Evolutionary conservation across 139 green algal genomes (phyloP).

Genomic region (Coccomyxa sp.): DNA sequence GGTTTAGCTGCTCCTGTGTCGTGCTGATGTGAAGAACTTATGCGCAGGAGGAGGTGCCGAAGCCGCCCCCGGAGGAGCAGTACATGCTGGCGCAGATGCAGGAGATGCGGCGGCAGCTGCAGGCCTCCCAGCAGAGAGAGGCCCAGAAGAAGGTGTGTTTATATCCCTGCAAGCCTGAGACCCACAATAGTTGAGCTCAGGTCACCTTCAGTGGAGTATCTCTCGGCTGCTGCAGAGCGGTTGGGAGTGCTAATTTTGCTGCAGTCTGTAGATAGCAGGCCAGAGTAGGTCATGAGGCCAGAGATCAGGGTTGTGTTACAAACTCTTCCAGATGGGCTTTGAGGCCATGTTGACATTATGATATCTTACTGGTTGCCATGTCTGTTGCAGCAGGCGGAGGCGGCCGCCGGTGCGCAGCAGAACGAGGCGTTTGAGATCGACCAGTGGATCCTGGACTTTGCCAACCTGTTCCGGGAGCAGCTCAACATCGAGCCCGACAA

Average conservation of each 20-base stretch:
- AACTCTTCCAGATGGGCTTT: background rate
- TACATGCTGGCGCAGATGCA: constrained; percentile 29
- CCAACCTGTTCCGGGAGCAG: constrained; percentile 73
- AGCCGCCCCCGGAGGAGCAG: constrained; percentile 15
- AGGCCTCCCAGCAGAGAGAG: background rate
- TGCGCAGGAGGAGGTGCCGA: constrained; percentile 25
- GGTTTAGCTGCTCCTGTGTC: too few species aligned
- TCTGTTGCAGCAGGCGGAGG: constrained; percentile 20
- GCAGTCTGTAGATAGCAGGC: too few species aligned
- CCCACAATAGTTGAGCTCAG: too few species aligned
- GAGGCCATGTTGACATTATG: background rate
- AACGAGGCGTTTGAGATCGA: constrained; percentile 53
- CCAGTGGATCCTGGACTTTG: constrained; percentile 91
- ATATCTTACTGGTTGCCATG: background rate
- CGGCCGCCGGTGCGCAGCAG: constrained; percentile 4
- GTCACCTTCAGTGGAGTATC: too few species aligned
- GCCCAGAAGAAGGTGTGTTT: background rate
- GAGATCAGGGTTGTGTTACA: background rate
- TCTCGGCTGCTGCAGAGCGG: too few species aligned
- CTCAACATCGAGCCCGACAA: constrained; percentile 65
- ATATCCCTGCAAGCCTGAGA: too few species aligned
- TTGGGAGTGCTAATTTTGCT: too few species aligned
- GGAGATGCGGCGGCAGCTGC: constrained; percentile 9
- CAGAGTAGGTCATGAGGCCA: background rate
- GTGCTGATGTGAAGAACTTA: too few species aligned